Base-by-base conservation (phyloP, 495 filamentous ascomycete species). In the Aspergillus wentii region DNA sequence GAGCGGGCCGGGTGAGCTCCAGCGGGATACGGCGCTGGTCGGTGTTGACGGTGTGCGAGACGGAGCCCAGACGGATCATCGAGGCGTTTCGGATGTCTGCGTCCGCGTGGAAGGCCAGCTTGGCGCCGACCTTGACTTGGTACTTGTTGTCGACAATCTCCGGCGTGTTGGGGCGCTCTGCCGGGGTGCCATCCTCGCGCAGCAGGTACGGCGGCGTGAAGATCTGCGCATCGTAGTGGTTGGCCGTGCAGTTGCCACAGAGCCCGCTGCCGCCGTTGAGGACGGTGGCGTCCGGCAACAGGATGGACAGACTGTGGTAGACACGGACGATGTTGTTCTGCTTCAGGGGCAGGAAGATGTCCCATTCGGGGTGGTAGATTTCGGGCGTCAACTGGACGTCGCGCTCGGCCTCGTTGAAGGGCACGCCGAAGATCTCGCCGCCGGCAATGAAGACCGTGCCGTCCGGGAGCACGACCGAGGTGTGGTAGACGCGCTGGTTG, bases 201-300 rank as follows among this genome's bases (percentile, higher is more conserved):
- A 74, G 64, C 1, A 80, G 65, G 46, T 82, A 81, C 1, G 71
- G 59, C 1, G 78, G 78, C 30, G 54, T 63, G 57, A 69, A 82
- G 40, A 80, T 63, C 48, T 81, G 72, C 3, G 52, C 68, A 46
- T 82, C 76, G 35, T 66, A 73, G 49, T 82, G 78, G 43, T 82
- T 80, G 22, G 62, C 61, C 2, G 57, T 47, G 52, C 73, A 77
- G 40, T 54, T 56, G 14, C 57, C 69, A 36, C 77, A 77, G 7
- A 81, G 69, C 3, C 76, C 77, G 15, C 78, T 70, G 6, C 78
- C 79, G 22, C 66, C 75, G 20, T 57, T 65, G 20, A 80, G 44
- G 9, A 81, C 70, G 1, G 64, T 75, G 8, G 56, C 78, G 37
- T 82, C 76, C 1, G 66, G 72, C 13, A 82, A 55, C 15, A 83